Conservation (phyloP, 2,329 filamentous ascomycete species). For the Lasiodiplodia sp. region DNA sequence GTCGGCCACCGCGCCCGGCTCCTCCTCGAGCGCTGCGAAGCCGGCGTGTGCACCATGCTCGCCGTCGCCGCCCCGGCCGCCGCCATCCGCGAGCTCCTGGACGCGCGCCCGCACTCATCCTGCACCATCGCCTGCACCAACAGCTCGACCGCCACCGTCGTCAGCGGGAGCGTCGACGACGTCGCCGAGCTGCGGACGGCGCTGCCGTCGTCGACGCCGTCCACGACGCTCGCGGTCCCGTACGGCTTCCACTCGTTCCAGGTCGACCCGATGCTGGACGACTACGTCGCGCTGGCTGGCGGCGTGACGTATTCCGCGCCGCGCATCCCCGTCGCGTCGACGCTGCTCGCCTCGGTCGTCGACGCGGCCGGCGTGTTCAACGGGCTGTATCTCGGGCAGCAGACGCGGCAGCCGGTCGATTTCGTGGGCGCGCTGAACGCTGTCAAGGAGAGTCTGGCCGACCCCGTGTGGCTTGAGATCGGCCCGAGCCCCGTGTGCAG, state of each 20-base stretch:
- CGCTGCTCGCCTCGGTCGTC: constrained; percentile 68
- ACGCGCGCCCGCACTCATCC: constrained; percentile 48
- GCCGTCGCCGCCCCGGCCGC: constrained; percentile 62
- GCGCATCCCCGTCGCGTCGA: constrained; percentile 70
- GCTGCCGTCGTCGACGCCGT: too few relatives aligned
- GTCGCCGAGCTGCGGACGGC: constrained; percentile 61
- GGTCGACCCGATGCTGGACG: constrained; percentile 68
- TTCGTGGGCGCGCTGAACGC: constrained; percentile 69
- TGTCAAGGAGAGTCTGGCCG: constrained; percentile 64
- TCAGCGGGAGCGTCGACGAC: constrained; percentile 68
- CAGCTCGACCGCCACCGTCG: constrained; percentile 75
- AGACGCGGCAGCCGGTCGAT: constrained; percentile 73
- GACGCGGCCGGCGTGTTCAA: constrained; percentile 64
- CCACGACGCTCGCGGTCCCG: constrained; percentile 68
- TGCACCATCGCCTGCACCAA: constrained; percentile 76
- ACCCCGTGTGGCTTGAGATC: constrained; percentile 75
- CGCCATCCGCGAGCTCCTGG: constrained; percentile 61
- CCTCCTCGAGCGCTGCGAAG: constrained; percentile 69
- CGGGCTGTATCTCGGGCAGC: constrained; percentile 68
- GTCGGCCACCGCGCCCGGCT: constrained; percentile 73
- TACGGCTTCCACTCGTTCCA: constrained; percentile 73
- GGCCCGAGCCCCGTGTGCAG: constrained; percentile 73
- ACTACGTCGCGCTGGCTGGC: constrained; percentile 64
- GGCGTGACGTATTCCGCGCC: constrained; percentile 66
- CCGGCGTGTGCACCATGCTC: constrained; percentile 72